These are phyloP conservation scores for Cyclotella choctawhatcheeana DNA, from an alignment of 108 stramenopile species.

Conservation along the genomic window DNA sequence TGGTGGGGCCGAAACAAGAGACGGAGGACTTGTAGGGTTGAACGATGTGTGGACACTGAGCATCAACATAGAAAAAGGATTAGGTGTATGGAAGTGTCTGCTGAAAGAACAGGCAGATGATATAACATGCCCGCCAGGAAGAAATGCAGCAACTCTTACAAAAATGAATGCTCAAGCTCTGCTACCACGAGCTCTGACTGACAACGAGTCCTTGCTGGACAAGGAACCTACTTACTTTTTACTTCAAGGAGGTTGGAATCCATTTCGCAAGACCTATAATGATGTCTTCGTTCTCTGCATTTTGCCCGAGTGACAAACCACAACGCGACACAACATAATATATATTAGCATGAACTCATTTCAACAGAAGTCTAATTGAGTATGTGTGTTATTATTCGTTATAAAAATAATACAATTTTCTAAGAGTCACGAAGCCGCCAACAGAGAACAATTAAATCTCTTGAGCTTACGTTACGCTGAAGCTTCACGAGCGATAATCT, in stretches of 20 bases:
- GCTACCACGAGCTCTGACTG: conserved; percentile 15
- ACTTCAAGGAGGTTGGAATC: conserved; percentile 76
- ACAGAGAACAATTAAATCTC: no score
- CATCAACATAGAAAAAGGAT: conserved; percentile 27
- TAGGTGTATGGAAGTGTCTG: conserved; percentile 44
- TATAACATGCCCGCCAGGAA: conserved; percentile 54
- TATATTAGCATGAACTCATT: no score
- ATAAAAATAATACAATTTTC: no score
- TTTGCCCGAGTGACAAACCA: conserved; percentile 12
- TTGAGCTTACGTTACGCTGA: no score
- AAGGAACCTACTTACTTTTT: conserved; percentile 46
- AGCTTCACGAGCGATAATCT: no score
- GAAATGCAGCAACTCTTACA: conserved; percentile 76
- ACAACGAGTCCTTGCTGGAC: not conserved
- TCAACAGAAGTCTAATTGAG: no score
- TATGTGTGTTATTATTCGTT: no score
- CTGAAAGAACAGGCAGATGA: conserved; percentile 22
- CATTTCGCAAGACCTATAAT: conserved; percentile 63
- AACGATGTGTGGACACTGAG: conserved; percentile 67
- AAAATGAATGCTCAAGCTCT: conserved; percentile 29
- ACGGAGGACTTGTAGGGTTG: conserved; percentile 50
- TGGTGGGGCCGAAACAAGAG: conserved; percentile 56
- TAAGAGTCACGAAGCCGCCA: no score
- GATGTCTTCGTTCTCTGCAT: conserved; percentile 59
- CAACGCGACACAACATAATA: no score